phyloP scores from a whole-genome alignment of 495 filamentous ascomycete genomes.

The Emericellopsis terricola region DNA sequence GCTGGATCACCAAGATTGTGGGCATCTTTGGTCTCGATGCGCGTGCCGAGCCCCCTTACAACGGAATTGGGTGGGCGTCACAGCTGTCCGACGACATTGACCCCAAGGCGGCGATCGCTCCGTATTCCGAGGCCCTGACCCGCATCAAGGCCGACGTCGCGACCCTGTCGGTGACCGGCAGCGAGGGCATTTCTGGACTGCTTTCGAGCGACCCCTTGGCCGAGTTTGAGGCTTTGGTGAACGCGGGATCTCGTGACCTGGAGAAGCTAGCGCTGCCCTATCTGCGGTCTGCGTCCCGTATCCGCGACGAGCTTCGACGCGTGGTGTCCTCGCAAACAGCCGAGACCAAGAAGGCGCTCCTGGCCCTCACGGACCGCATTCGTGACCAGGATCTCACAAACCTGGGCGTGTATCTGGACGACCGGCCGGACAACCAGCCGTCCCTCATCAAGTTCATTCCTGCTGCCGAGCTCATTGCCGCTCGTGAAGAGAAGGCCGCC shows the following conservation, averaged over 20 bases:
- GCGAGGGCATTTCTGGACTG: slow-evolving; percentile 9
- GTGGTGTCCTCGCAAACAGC: slow-evolving; percentile 33
- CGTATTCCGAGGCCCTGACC: slow-evolving; percentile 20
- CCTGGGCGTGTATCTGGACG: slow-evolving; percentile 74
- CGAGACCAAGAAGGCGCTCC: slow-evolving; percentile 32
- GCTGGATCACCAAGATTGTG: slow-evolving; percentile 72
- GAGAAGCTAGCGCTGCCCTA: slow-evolving; percentile 42
- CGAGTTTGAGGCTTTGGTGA: slow-evolving; percentile 22
- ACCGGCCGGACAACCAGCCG: slow-evolving; percentile 42
- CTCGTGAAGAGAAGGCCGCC: slow-evolving; percentile 48
- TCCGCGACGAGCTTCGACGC: slow-evolving; percentile 50
- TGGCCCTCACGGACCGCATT: slow-evolving; percentile 58
- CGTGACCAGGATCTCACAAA: slow-evolving; percentile 65
- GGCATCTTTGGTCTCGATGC: slow-evolving; percentile 74
- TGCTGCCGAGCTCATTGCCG: slow-evolving; percentile 50
- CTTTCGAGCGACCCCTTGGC: slow-evolving; percentile 16
- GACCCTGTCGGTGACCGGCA: slow-evolving; percentile 14
- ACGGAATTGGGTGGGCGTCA: slow-evolving; percentile 68
- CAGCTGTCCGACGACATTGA: slow-evolving; percentile 31
- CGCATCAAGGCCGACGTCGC: slow-evolving; percentile 19
- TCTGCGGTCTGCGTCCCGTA: slow-evolving; percentile 40
- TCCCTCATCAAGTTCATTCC: slow-evolving; percentile 73
- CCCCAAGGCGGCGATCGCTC: slow-evolving; percentile 23
- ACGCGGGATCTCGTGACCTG: slow-evolving; percentile 20
- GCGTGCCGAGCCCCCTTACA: slow-evolving; percentile 34